Evolutionary conservation across 768 basidiomycete genomes (phyloP).

Genomic region (Grammothele lineata): DNA sequence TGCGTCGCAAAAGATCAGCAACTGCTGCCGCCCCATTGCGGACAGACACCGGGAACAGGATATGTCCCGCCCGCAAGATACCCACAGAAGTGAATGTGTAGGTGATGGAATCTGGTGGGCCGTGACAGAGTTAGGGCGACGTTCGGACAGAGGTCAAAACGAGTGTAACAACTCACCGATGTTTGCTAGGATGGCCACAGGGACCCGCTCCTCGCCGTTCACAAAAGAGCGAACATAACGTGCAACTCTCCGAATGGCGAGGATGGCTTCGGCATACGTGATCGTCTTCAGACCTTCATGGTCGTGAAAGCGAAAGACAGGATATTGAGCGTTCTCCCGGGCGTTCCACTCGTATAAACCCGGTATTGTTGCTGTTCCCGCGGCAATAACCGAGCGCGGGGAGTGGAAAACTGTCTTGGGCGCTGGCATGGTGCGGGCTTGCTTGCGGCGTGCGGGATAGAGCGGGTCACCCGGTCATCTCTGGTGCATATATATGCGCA

Average conservation of each 20-base stretch:
- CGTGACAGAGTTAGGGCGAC: neutral
- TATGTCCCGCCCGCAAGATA: conserved; percentile 16
- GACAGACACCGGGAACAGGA: conserved; percentile 30
- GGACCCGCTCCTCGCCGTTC: conserved; percentile 4
- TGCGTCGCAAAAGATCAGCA: conserved; percentile 22
- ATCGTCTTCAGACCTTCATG: conserved; percentile 14
- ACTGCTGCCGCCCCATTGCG: conserved; percentile 28
- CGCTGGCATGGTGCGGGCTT: neutral
- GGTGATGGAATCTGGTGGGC: conserved; percentile 20
- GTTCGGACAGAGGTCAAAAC: neutral
- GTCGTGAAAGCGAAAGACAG: conserved; percentile 25
- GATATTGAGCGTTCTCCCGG: conserved; percentile 28
- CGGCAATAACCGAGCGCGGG: neutral
- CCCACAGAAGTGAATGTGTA: conserved; percentile 14
- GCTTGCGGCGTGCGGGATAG: too few species aligned
- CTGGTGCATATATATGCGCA: too few species aligned
- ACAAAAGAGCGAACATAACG: conserved; percentile 6
- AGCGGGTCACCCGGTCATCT: too few species aligned
- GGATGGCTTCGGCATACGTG: conserved; percentile 21
- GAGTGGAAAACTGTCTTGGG: neutral
- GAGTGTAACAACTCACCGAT: conserved; percentile 1
- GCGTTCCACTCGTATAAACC: conserved; percentile 35
- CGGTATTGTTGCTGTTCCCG: conserved; percentile 24
- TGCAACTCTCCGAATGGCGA: conserved; percentile 24
- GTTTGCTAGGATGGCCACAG: conserved; percentile 19